phyloP scores from a whole-genome alignment of 2,329 filamentous ascomycete genomes.

The Xylaria sp. region DNA sequence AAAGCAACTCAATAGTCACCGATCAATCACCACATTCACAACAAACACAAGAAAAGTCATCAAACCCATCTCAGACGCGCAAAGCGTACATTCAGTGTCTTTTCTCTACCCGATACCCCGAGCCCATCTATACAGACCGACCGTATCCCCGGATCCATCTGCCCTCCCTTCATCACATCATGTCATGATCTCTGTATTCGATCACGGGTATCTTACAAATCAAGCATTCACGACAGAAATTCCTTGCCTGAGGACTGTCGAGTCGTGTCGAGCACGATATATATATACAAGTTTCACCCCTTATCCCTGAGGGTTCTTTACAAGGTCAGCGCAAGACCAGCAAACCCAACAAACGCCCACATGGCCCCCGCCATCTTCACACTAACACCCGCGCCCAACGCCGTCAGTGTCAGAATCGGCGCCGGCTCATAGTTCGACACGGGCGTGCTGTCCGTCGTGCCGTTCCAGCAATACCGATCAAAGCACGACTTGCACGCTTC shows the following conservation, averaged over 20 bases:
- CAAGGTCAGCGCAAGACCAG: constrained; percentile 3
- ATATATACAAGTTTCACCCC: background rate
- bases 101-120: too few relatives aligned
- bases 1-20: too few relatives aligned
- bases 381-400: constrained; percentile 1
- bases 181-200: too few relatives aligned
- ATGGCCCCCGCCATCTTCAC: background rate
- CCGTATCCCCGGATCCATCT: too few relatives aligned
- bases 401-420: constrained; percentile 16
- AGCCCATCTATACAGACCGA: too few relatives aligned
- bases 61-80: too few relatives aligned
- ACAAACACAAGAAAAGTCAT: too few relatives aligned
- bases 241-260: too few relatives aligned
- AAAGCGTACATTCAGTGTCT: too few relatives aligned
- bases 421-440: constrained; percentile 38
- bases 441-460: constrained; percentile 44
- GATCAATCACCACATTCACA: too few relatives aligned
- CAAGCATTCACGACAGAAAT: background rate
- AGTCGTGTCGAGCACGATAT: too few relatives aligned
- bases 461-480: constrained; percentile 84
- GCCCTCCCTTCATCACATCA: too few relatives aligned
- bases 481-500: constrained; percentile 73
- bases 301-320: background rate
- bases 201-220: background rate
- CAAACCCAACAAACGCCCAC: constrained; percentile 8